A percentile compares a stretch with the other conserved stretches of the same genome.
Conservation (phyloP, 768 basidiomycete species). For the Pleurotus ostreatus region DNA sequence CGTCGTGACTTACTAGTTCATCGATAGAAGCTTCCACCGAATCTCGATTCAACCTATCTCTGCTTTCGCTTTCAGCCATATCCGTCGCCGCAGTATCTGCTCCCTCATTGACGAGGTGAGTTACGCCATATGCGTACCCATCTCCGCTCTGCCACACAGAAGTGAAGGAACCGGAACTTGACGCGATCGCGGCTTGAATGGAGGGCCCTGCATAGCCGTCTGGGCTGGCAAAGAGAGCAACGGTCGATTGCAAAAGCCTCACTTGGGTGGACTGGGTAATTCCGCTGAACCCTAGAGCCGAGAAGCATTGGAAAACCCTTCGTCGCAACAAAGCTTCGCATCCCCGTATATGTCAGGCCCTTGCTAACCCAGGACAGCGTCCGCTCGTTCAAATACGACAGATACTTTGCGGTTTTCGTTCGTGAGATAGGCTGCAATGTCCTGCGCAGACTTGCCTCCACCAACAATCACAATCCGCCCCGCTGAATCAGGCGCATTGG, state of each 20-base stretch:
- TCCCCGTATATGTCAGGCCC: constrained; percentile 59
- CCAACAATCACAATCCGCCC: constrained; percentile 48
- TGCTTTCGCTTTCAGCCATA: constrained; percentile 10
- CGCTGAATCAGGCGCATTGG: constrained; percentile 9
- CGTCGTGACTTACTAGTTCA: constrained; percentile 49
- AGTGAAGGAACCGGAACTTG: constrained; percentile 78
- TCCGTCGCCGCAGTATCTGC: constrained; percentile 33
- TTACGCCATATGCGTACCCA: constrained; percentile 90
- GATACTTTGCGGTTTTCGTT: constrained; percentile 43
- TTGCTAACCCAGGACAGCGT: constrained; percentile 46
- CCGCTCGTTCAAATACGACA: constrained; percentile 47
- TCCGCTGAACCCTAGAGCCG: constrained; percentile 70
- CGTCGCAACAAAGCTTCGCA: constrained; percentile 81
- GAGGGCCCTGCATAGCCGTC: constrained; percentile 81
- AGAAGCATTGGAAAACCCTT: constrained; percentile 87
- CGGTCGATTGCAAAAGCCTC: constrained; percentile 74
- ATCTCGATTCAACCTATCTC: constrained; percentile 36
- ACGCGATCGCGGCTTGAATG: constrained; percentile 88
- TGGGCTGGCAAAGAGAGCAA: constrained; percentile 26
- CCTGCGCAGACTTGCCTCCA: constrained; percentile 66
- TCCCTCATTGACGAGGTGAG: constrained; percentile 54
- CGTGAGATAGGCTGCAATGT: constrained; percentile 47
- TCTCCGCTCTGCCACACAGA: constrained; percentile 84
- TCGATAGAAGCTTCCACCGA: constrained; percentile 79
- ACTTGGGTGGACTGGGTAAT: constrained; percentile 83